Conservation (phyloP, 805 yeast species). For the Wickerhamomyces chaumierensis region DNA sequence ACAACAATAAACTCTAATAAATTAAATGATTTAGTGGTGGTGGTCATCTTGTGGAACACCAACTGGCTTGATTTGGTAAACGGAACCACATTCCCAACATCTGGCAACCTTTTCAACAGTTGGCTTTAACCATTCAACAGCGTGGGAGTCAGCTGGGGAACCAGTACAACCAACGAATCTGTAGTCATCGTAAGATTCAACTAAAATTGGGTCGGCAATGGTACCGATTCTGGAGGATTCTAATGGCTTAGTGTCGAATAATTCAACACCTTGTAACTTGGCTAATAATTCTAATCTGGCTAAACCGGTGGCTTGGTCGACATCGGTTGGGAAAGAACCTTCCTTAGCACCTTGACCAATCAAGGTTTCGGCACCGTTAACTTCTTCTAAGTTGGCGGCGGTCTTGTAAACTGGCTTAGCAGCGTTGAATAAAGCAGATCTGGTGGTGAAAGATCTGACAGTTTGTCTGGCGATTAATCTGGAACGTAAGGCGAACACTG, state of each 20-base stretch:
- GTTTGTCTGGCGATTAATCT: conserved; percentile 21
- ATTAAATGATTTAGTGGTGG: conserved; percentile 13
- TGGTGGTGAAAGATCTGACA: conserved; percentile 22
- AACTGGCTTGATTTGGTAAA: conserved; percentile 76
- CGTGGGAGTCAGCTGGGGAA: conserved; percentile 86
- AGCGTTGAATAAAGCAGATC: conserved; percentile 20
- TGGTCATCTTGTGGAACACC: conserved; percentile 66
- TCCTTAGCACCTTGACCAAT: conserved; percentile 85
- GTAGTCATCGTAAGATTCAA: conserved; percentile 84
- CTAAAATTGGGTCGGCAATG: conserved; percentile 74
- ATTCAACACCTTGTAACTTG: conserved; percentile 89
- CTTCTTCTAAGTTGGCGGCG: conserved; percentile 64
- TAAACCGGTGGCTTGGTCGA: conserved; percentile 96
- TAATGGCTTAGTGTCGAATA: conserved; percentile 82
- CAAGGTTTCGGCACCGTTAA: conserved; percentile 63
- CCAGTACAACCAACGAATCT: conserved; percentile 98
- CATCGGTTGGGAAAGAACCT: conserved; percentile 83
- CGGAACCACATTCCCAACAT: conserved; percentile 99
- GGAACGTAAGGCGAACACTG: conserved; percentile 27
- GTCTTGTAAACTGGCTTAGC: conserved; percentile 30
- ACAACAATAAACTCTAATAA: background rate
- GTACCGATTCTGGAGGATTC: conserved; percentile 87
- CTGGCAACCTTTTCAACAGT: conserved; percentile 74
- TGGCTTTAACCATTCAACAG: conserved; percentile 86
- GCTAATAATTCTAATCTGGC: conserved; percentile 93